Evolutionary conservation across 2,329 filamentous ascomycete genomes (phyloP), one percentile per base, ranked within the genome.

Genomic region (Apiospora aurea): DNA sequence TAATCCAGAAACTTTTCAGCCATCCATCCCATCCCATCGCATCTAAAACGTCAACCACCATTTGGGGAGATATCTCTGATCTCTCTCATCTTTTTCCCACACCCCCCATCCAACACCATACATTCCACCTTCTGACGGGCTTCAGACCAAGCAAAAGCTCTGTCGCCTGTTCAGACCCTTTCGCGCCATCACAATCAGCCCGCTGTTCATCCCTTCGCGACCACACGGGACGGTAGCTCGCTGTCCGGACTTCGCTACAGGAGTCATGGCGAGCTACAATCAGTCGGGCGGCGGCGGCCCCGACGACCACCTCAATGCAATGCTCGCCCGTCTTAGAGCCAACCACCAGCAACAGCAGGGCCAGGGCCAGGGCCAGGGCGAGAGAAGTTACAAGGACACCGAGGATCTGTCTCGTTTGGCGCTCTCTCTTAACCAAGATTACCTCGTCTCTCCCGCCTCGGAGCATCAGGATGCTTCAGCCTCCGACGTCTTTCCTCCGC

Each of bases 281-380:
- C 76, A 71, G 69, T 74, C 77, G 69, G 77, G 79, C 77, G 57
- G 57, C 57, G 34, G 34, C 34, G 78, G 77, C 71, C 77, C 78
- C 44, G 82, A 83, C 73, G 72, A 76, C 47, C 80, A 80, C 69
- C 76, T 85, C 69, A 80, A 85, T 72, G 80, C 83, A 18, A 82
- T 86, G 71, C 80, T 85, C 69, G 83, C 82, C 73, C 84, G 79
- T 73, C 73, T 81, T 72, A 78, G 80, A 68, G 75, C 75, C 34
- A 53, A 53, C 69, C 34, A 61, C 34, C 47, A 51, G 47, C 67
- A 53, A 53, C 38, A 71, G 76, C 77, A 43, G 77, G 77, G 43
- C 77, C 73, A 70, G 70, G 77, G 43, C 77, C 73, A 70, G 70
- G 70, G 41, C 13, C 71, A 76, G 69, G 57, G 29, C 21, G 57